Base-by-base conservation (phyloP, 2,329 filamentous ascomycete species). In the Fusarium pseudograminearum region DNA sequence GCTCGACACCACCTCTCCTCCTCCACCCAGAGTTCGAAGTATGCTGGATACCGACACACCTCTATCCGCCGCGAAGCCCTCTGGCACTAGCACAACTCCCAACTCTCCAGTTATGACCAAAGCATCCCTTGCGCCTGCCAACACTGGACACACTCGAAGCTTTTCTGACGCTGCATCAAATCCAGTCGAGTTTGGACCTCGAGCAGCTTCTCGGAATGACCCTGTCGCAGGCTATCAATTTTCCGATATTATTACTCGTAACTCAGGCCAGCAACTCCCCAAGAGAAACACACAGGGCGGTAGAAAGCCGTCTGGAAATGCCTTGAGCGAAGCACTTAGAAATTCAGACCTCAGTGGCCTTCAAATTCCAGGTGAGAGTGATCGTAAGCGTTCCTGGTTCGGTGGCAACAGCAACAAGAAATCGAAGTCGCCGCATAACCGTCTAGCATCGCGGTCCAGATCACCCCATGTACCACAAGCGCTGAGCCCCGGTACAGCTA, bases 161-260 rank as follows among this genome's bases (percentile, higher is more conserved):
- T 83, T 84, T 77, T 90, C 85, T 20, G 89, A 89, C 76, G 83
- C 83, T 5, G 79, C 82, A 18, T 77, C 80, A 33, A 84, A 82
- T 50, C 84, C 84, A 26, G 74, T 72, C 8, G 85, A 84, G 14
- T 85, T 86, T 70, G 84, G 78, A 15, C 75, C 79, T 20, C 75
- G 79, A 60, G 73, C 31, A 16, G 62, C 30, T n/a, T 57, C 14
- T 12, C 75, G 76, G 15, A 75, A 74, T 41, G 79, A 89, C 67
- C 83, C 82, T 5, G 86, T 83, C 5, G 78, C 83, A 34, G 83
- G 83, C 45, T 91, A 90, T 76, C 87, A 89, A 72, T 91, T 91
- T 72, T 84, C 84, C 20, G 86, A 85, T 69, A 90, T 87, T 62
- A 78, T 86, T 52, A 84, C 86, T 18, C 85, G 80, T 67, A 84